phyloP scores from a whole-genome alignment of 495 filamentous ascomycete genomes.

The Chaetomium cochliodes region DNA sequence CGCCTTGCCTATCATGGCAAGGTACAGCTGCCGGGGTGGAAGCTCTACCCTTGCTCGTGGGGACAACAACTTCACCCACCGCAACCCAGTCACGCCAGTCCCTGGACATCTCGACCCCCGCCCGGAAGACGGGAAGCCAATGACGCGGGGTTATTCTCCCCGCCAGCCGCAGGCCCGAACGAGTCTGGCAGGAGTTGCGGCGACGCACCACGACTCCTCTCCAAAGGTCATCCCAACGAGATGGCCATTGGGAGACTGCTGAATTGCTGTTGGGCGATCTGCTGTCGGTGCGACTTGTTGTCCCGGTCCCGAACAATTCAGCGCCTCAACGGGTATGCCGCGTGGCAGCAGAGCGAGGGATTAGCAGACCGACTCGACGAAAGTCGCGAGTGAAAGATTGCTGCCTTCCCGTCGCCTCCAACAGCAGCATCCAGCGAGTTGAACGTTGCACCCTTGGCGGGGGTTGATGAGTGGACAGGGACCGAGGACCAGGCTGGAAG shows the following conservation, averaged over 20 bases:
- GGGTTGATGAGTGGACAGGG: constrained; percentile 15
- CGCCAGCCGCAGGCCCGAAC: constrained; percentile 4
- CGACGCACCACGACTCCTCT: neutral
- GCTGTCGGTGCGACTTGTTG: neutral
- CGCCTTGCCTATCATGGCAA: constrained; percentile 12
- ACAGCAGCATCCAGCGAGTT: constrained; percentile 13
- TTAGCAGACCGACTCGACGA: constrained; percentile 13
- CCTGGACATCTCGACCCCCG: constrained; percentile 4
- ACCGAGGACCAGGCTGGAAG: constrained; percentile 13
- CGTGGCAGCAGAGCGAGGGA: constrained; percentile 12
- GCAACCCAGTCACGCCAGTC: constrained; percentile 18
- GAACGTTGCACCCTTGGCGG: constrained; percentile 23
- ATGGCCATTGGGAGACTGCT: neutral
- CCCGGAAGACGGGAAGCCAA: constrained; percentile 18
- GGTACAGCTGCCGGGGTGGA: constrained; percentile 14
- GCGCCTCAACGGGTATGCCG: constrained; percentile 9
- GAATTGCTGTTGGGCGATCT: neutral
- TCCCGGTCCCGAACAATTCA: neutral
- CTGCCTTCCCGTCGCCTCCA: constrained; percentile 1
- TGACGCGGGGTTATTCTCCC: neutral
- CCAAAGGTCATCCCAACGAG: neutral
- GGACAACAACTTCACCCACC: constrained; percentile 17
- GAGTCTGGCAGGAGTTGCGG: neutral
- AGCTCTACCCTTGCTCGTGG: constrained; percentile 23
- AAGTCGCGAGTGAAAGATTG: constrained; percentile 10